These are phyloP conservation scores for Stagonosporopsis cucurbitacearum DNA, from an alignment of 2,329 filamentous ascomycete species.

Conservation along the genomic window DNA sequence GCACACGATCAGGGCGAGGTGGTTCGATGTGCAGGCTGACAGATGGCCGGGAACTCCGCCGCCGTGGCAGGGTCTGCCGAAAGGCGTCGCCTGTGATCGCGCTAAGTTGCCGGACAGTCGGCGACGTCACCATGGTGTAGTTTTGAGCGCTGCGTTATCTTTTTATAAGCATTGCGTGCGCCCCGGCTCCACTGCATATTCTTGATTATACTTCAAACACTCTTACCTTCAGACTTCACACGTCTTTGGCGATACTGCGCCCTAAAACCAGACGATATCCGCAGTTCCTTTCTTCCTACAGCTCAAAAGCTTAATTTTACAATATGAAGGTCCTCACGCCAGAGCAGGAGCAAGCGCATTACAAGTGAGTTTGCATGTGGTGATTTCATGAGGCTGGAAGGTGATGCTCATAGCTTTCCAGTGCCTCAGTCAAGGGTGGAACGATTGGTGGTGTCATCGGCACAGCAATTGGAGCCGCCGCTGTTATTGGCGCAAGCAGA, in stretches of 20 bases:
- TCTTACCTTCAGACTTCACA: background rate
- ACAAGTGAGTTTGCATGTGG: slow-evolving; percentile 60
- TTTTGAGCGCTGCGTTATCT: slow-evolving; percentile 33
- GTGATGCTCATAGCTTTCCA: slow-evolving; percentile 38
- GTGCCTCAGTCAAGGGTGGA: slow-evolving; percentile 80
- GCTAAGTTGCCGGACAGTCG: slow-evolving; percentile 33
- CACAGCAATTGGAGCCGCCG: slow-evolving; percentile 68
- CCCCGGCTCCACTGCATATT: slow-evolving; percentile 17
- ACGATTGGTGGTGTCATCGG: slow-evolving; percentile 74
- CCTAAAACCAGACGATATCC: background rate
- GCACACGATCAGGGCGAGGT: slow-evolving; percentile 24
- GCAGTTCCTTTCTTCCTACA: background rate
- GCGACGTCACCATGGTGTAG: slow-evolving; percentile 48
- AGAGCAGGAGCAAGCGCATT: slow-evolving; percentile 89
- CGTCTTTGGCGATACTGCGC: background rate
- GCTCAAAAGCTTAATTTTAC: slow-evolving; percentile 6
- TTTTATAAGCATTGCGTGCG: slow-evolving; percentile 35
- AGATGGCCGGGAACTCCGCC: slow-evolving; percentile 12
- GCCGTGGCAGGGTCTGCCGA: slow-evolving; percentile 36
- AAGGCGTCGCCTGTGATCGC: slow-evolving; percentile 31
- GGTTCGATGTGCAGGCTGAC: slow-evolving; percentile 24
- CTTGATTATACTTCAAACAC: slow-evolving; percentile 7
- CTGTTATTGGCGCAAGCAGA: slow-evolving; percentile 70
- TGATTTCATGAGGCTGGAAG: background rate
- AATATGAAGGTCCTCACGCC: slow-evolving; percentile 94